Conservation (phyloP, 2,329 filamentous ascomycete genomes). For the Cryphonectria carpinicola region DNA sequence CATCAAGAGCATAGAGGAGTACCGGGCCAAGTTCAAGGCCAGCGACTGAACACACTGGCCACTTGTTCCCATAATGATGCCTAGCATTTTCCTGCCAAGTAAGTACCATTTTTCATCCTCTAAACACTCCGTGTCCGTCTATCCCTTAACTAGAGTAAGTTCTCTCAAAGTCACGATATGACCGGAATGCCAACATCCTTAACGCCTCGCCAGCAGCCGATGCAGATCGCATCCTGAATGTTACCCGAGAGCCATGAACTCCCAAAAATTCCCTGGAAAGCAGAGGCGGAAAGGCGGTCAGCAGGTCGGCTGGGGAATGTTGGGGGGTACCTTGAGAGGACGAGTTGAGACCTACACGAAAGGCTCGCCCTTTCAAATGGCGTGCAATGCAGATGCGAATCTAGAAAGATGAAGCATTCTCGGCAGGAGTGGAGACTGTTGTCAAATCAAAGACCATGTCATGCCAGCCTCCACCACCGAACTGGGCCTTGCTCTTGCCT, state of each 20-base stretch:
- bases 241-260: conserved; percentile 17
- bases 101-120: conserved; percentile 21
- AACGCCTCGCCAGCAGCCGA: conserved; percentile 29
- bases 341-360: conserved; percentile 14
- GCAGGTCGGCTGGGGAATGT: conserved; percentile 12
- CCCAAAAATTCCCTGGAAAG: conserved; percentile 1
- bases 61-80: neutral
- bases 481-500: conserved; percentile 70
- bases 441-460: conserved; percentile 65
- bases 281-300: conserved; percentile 2
- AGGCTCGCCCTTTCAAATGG: conserved; percentile 16
- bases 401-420: conserved; percentile 22
- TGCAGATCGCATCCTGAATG: conserved; percentile 24
- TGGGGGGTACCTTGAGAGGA: neutral
- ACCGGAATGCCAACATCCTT: conserved; percentile 26
- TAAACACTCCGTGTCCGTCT: conserved; percentile 25
- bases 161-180: conserved; percentile 21
- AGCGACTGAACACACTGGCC: conserved; percentile 48
- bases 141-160: conserved; percentile 26
- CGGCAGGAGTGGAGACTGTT: conserved; percentile 14
- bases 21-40: conserved; percentile 68
- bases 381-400: conserved; percentile 22
- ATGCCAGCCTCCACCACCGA: conserved; percentile 80
- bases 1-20: conserved; percentile 71
- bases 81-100: conserved; percentile 24